Conservation (phyloP, 2,329 filamentous ascomycete genomes). For the Stemphylium vesicarium region DNA sequence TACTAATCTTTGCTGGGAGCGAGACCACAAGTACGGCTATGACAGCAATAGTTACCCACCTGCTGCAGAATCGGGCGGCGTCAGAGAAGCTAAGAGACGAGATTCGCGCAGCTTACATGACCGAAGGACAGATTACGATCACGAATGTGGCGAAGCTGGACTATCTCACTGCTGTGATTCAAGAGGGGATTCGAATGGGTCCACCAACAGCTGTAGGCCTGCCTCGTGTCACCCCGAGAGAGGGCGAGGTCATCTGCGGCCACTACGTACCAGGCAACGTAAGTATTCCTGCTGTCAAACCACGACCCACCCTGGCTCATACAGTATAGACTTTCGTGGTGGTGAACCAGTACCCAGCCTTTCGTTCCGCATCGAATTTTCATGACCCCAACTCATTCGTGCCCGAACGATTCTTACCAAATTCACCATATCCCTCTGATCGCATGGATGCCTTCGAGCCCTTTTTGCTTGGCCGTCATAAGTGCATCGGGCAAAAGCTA, state of each 20-base stretch:
- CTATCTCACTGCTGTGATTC: conserved; percentile 33
- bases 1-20: conserved; percentile 49
- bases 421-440: conserved; percentile 31
- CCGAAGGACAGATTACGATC: not conserved
- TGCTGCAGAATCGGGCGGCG: conserved; percentile 25
- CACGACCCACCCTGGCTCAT: not conserved
- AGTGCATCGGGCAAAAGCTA: conserved; percentile 30
- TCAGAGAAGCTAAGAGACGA: not conserved
- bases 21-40: conserved; percentile 50
- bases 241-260: conserved; percentile 22
- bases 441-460: conserved; percentile 24
- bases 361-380: conserved; percentile 36
- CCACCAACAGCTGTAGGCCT: conserved; percentile 23
- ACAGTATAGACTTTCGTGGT: conserved; percentile 24
- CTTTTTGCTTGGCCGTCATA: conserved; percentile 29
- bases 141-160: conserved; percentile 18
- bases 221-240: conserved; percentile 12
- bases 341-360: conserved; percentile 34
- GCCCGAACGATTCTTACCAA: conserved; percentile 39
- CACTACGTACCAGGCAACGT: conserved; percentile 17
- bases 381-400: conserved; percentile 30
- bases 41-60: conserved; percentile 38
- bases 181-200: conserved; percentile 39
- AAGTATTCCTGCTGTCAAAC: not conserved
- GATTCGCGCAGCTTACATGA: not conserved